Evolutionary conservation across 2,329 filamentous ascomycete genomes (phyloP), one percentile per base, ranked within the genome.

Genomic region (Cladosporium oxysporum): DNA sequence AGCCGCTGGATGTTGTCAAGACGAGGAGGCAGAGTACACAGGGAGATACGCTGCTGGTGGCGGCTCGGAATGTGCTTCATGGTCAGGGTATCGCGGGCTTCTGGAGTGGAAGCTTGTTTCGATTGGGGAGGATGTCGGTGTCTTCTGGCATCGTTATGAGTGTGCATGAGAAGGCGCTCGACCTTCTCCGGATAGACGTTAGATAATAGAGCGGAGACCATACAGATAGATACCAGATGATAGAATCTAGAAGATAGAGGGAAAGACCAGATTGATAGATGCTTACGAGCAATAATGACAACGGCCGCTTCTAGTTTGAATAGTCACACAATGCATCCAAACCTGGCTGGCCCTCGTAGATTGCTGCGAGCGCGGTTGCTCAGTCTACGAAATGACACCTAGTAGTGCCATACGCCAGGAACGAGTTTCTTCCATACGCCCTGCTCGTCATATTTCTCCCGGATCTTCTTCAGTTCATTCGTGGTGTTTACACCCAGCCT

Each of bases 1-100:
- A 81, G 70, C 79, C 79, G 1, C 78, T 81, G 66, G 79, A 82
- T 66, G 79, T 78, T 1, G 72, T 81, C 49, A 80, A 81, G 71
- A 81, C 78, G 5, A 69, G 77, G 37, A 73, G 77, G 5, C 79
- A 80, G 64, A 63, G 60, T 44, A 44, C 60, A 18, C 49, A 44
- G 10, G 33, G 49, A 5, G 60, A 63, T 3, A 63, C 60, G 2
- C 6, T 63, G 26, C 21, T 63, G 18, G n/a, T 63, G 60, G 60
- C 60, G 16, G 60, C 60, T 12, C 49, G 60, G 0, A 63, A 63
- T 28, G 60, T 63, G 33, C 35, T 63, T 23, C 35, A 57, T 1
- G 41, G 18, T 10, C 60, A 63, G 28, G 60, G 60, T 6, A 18
- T 63, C 16, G 49, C 60, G 3, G 60, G 60, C 1, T 63, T 63